Percentiles rank a stretch among this genome's conserved stretches.
phyloP scores from a whole-genome alignment of 2,329 filamentous ascomycete species.

The Hymenoscyphus occultus region DNA sequence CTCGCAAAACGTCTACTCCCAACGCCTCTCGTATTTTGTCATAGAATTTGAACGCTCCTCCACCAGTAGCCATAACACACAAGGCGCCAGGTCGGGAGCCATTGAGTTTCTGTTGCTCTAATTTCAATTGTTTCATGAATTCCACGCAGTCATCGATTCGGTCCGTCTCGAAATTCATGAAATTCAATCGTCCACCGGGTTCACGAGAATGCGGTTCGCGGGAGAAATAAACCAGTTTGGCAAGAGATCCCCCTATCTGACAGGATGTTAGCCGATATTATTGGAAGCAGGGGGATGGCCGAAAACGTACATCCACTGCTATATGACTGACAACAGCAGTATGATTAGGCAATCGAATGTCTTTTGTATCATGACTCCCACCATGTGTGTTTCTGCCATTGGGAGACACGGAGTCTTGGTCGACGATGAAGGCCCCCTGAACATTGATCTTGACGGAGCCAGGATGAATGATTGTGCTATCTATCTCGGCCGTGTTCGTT shows the following conservation, averaged over 20 bases:
- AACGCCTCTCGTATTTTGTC: conserved; percentile 81
- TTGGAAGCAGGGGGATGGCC: conserved; percentile 14
- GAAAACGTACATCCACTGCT: conserved; percentile 77
- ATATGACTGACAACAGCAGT: conserved; percentile 95
- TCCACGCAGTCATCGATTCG: conserved; percentile 89
- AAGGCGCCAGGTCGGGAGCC: conserved; percentile 69
- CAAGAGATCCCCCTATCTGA: conserved; percentile 91
- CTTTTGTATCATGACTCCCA: conserved; percentile 70
- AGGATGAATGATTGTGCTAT: conserved; percentile 51
- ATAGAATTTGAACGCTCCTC: conserved; percentile 95
- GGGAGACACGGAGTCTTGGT: conserved; percentile 64
- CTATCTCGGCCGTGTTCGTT: conserved; percentile 38
- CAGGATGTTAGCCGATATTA: conserved; percentile 13
- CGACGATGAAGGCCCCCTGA: conserved; percentile 92
- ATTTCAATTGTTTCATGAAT: conserved; percentile 82
- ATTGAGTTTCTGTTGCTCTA: conserved; percentile 75
- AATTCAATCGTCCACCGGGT: conserved; percentile 87
- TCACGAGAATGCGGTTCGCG: conserved; percentile 77
- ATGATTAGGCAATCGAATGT: conserved; percentile 95
- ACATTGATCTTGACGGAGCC: conserved; percentile 91
- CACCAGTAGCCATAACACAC: conserved; percentile 92
- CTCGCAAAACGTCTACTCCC: conserved; percentile 81
- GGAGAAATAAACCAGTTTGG: conserved; percentile 96
- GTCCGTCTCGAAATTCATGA: conserved; percentile 94
- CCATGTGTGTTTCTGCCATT: conserved; percentile 42